Base-by-base conservation (phyloP, 768 basidiomycete genomes). In the Dioszegia aurantiaca region DNA sequence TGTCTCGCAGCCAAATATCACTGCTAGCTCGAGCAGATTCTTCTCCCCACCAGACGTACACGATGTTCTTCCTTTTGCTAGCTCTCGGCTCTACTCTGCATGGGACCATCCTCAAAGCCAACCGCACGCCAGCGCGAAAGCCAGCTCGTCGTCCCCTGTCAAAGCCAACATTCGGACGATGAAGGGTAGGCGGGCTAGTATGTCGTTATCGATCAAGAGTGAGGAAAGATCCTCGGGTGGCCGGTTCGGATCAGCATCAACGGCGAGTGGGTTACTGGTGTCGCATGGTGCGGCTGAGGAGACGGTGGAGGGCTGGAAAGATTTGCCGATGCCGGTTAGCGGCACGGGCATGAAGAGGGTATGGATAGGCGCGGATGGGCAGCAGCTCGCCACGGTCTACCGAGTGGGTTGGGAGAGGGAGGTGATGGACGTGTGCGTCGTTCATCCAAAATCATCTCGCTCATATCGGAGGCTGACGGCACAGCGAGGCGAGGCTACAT, bases 391-490 rank as follows among this genome's bases (percentile, higher is more conserved):
- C 1, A 47, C 44, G 3, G 54, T 58, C 6, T 75, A 75, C 41
- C 55, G 56, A 21, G 62, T 75, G 1, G 74, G 74, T 12, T 73
- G 63, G 63, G 72, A 75, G 64, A 62, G 66, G 41, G 68, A 71
- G 24, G 63, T 75, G 4, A 41, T 75, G 44, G 74, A 73, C 47
- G 58, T 69, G 74, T 75, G 51, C 60, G 74, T 24, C 48, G 21
- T 19, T 12, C 6, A 24, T 16, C 21, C 12, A 6, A 31, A 24
- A 28, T 19, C 27, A 36, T 16, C 40, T 37, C 10, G 36, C 9
- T 37, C 36, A 9, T 37, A 21, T 17, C 28, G 16, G 46, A 30
- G 41, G 27, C 52, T 59, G 56, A 59, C 19, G 12, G 3, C 24
- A 9, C 45, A 75, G 74, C 12, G 74, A 75, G 41, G 60, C 69